Conservation (phyloP, 1,139 yeast genomes). For the Geotrichum phurueaensis region DNA sequence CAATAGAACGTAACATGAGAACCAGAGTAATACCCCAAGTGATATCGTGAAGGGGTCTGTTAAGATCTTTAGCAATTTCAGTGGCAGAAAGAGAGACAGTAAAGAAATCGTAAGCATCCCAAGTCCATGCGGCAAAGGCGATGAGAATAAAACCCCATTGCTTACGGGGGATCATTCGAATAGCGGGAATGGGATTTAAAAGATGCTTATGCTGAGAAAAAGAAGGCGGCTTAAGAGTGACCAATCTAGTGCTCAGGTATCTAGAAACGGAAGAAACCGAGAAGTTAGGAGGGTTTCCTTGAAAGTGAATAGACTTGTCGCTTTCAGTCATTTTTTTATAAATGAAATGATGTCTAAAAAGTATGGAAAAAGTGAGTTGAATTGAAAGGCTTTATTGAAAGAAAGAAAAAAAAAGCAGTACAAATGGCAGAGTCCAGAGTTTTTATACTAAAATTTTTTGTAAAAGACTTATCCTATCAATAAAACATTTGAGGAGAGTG, state of each 20-base stretch:
- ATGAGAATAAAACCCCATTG: constrained; percentile 58
- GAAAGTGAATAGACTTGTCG: not conserved
- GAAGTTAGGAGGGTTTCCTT: not conserved
- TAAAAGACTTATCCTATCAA: not conserved
- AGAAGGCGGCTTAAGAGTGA: constrained; percentile 41
- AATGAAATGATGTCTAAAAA: not conserved
- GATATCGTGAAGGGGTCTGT: constrained; percentile 46
- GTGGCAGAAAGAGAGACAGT: constrained; percentile 58
- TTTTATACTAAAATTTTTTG: not conserved
- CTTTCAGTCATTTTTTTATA: not conserved
- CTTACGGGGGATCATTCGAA: constrained; percentile 40
- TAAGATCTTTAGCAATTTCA: constrained; percentile 49
- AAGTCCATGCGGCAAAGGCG: constrained; percentile 69
- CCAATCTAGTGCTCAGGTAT: constrained; percentile 31
- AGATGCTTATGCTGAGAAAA: constrained; percentile 27
- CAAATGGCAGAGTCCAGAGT: not conserved
- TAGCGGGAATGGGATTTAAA: constrained; percentile 51
- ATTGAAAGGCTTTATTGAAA: not conserved
- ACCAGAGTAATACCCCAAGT: constrained; percentile 82
- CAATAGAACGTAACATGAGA: constrained; percentile 72
- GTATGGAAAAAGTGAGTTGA: not conserved
- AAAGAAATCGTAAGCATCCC: constrained; percentile 77
- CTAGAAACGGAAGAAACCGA: not conserved
- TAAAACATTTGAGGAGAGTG: not conserved
- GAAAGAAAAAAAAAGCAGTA: too few species aligned